Evolutionary conservation across 2,329 filamentous ascomycete species (phyloP).

Genomic region (Parafenestella ontariensis): DNA sequence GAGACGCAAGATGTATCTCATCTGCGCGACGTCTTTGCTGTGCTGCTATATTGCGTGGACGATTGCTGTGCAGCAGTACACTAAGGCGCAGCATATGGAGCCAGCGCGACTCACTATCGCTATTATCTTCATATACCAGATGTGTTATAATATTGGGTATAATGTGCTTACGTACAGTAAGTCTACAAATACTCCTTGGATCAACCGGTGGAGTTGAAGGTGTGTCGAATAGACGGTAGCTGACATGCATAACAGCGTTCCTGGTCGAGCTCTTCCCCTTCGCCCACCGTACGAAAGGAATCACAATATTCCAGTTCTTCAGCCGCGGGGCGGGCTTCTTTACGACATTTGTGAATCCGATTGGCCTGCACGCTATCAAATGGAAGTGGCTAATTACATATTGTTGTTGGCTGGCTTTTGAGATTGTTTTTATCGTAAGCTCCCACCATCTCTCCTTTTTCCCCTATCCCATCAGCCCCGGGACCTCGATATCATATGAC

Average conservation of each 20-base stretch:
- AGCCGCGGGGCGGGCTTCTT: conserved; percentile 68
- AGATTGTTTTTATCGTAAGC: conserved; percentile 63
- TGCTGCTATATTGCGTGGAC: conserved; percentile 47
- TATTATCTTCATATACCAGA: conserved; percentile 60
- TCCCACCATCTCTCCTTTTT: background rate
- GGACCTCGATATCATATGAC: too few species aligned
- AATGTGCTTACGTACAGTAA: conserved; percentile 67
- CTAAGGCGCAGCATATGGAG: conserved; percentile 35
- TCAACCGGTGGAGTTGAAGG: too few species aligned
- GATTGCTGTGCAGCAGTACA: conserved; percentile 60
- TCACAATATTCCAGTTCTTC: conserved; percentile 66
- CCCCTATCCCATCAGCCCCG: background rate
- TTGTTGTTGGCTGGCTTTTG: conserved; percentile 63
- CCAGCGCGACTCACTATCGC: conserved; percentile 52
- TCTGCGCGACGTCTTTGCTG: conserved; percentile 42
- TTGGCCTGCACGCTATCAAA: conserved; percentile 67
- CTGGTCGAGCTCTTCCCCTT: conserved; percentile 58
- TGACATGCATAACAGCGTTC: conserved; percentile 51
- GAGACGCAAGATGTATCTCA: conserved; percentile 63
- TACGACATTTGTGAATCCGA: conserved; percentile 66
- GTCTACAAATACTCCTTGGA: conserved; percentile 2
- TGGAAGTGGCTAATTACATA: conserved; percentile 72
- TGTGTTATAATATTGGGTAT: conserved; percentile 67
- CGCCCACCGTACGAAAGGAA: conserved; percentile 56
- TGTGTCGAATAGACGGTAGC: background rate